Percentiles rank a stretch among this genome's conserved stretches.
These are phyloP conservation scores for Microsporum canis DNA, from an alignment of 2,329 filamentous ascomycete species.

Conservation along the genomic window DNA sequence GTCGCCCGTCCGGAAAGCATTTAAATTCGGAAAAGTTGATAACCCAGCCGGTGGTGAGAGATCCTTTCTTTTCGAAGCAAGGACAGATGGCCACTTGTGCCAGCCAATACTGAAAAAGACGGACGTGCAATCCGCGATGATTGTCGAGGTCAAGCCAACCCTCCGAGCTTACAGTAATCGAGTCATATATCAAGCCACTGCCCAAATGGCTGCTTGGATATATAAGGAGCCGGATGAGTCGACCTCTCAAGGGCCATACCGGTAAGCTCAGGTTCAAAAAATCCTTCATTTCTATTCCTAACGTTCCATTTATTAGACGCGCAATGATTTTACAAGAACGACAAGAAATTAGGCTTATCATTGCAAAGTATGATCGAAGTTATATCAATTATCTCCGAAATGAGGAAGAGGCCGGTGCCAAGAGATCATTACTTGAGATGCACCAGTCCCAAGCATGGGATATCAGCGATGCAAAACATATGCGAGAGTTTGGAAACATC, in stretches of 20 bases:
- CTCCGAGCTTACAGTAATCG: not conserved
- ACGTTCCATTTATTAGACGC: not conserved
- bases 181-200: not conserved
- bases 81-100: not conserved
- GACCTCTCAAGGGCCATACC: not conserved
- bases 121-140: not conserved
- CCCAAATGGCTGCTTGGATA: conserved; percentile 8
- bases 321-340: not conserved
- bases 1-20: not conserved
- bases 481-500: not conserved
- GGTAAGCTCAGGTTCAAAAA: not conserved
- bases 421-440: not conserved
- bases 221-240: not conserved
- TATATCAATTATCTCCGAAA: not conserved
- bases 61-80: not conserved
- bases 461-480: not conserved
- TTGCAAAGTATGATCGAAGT: not conserved
- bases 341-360: not conserved
- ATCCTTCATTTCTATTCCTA: not conserved
- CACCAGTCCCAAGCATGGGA: not conserved
- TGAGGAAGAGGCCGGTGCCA: not conserved
- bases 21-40: not conserved
- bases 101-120: not conserved
- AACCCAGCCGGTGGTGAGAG: not conserved
- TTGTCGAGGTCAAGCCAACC: conserved; percentile 2